These are phyloP conservation scores for Alternaria sp. DNA, from an alignment of 2,329 filamentous ascomycete genomes.

Conservation along the genomic window DNA sequence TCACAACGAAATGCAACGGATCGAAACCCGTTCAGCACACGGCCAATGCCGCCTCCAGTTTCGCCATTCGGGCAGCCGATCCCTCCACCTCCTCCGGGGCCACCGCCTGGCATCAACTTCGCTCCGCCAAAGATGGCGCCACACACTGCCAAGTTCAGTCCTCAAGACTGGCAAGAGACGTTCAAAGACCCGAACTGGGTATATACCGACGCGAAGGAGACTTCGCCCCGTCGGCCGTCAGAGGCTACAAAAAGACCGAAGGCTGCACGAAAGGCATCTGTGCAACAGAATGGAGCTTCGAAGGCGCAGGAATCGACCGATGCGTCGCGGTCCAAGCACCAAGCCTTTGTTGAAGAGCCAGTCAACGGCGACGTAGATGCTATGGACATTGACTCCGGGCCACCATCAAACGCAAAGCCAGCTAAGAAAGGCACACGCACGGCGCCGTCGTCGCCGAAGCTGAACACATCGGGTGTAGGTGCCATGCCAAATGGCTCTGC, in stretches of 20 bases:
- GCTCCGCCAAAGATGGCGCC: conserved; percentile 31
- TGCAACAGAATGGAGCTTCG: conserved; percentile 39
- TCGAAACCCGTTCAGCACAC: conserved; percentile 23
- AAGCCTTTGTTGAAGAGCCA: conserved; percentile 43
- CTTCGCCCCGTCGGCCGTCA: conserved; percentile 42
- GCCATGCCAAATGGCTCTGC: conserved; percentile 28
- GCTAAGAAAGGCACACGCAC: conserved; percentile 10
- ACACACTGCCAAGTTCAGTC: conserved; percentile 52
- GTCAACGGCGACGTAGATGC: conserved; percentile 48
- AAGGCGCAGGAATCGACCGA: conserved; percentile 43
- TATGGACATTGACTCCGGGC: conserved; percentile 59
- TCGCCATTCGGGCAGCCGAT: conserved; percentile 36
- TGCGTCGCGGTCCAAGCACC: conserved; percentile 39
- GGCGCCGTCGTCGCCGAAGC: conserved; percentile 14
- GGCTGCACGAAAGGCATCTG: conserved; percentile 40
- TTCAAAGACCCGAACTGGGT: conserved; percentile 57
- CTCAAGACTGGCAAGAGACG: conserved; percentile 54
- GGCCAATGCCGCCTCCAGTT: conserved; percentile 32
- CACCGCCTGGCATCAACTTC: conserved; percentile 37
- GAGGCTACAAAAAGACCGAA: conserved; percentile 40
- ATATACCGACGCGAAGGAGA: conserved; percentile 39
- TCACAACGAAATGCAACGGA: conserved; percentile 35
- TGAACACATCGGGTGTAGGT: conserved; percentile 12
- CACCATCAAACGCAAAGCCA: conserved; percentile 34
- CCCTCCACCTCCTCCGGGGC: conserved; percentile 43